Evolutionary conservation across 192 early-diverging fungal species (phyloP).

Genomic region (Entomortierella chlamydospora): DNA sequence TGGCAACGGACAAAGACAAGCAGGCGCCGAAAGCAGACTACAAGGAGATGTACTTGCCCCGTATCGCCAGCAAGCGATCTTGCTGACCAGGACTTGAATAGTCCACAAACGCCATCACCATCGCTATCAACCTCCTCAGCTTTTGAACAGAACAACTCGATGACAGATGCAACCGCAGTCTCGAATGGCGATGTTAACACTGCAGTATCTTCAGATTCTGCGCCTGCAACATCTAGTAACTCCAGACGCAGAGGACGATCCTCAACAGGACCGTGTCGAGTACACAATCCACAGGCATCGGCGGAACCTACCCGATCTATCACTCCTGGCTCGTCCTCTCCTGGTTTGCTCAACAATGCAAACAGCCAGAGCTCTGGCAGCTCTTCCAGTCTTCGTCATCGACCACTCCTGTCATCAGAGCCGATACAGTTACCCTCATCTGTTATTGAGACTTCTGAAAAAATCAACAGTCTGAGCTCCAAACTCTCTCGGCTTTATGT

Average conservation of each 20-base stretch:
- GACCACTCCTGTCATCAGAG: constrained; percentile 27
- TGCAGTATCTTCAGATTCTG: neutral
- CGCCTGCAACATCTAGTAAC: constrained; percentile 1
- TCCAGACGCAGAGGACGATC: constrained; percentile 32
- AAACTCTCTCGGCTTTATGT: constrained; percentile 53
- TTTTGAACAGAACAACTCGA: neutral
- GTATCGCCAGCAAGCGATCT: constrained; percentile 22
- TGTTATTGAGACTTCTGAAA: constrained; percentile 54
- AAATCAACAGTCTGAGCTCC: constrained; percentile 52
- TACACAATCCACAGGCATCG: constrained; percentile 28
- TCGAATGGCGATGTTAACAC: neutral
- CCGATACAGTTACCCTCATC: constrained; percentile 29
- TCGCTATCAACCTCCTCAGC: neutral
- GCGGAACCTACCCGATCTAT: constrained; percentile 28
- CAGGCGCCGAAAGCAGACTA: constrained; percentile 38
- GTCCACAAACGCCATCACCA: constrained; percentile 5
- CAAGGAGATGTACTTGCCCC: constrained; percentile 44
- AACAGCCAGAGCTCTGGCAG: constrained; percentile 10
- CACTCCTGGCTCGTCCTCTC: constrained; percentile 18
- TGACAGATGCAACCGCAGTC: neutral
- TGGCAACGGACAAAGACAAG: constrained; percentile 48
- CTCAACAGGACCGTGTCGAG: constrained; percentile 40
- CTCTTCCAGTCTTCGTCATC: constrained; percentile 39
- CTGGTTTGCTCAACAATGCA: neutral
- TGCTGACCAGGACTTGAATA: constrained; percentile 41